These are phyloP conservation scores for Candida silvicultrix DNA, from an alignment of 805 yeast species.

Conservation along the genomic window DNA sequence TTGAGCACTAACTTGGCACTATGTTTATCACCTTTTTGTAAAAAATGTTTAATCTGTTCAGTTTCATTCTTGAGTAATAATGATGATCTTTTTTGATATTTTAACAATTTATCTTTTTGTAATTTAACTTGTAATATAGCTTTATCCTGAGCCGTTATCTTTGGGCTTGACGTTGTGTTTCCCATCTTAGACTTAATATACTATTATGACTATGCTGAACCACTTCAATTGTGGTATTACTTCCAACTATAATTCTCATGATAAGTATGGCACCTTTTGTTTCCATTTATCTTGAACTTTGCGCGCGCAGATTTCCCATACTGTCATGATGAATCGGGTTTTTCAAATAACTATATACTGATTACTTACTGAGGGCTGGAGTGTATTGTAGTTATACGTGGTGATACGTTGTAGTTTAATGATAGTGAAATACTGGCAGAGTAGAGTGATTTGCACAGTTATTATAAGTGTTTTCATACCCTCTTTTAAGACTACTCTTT, in stretches of 20 bases:
- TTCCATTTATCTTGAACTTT: neutral
- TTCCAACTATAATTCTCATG: neutral
- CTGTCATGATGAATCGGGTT: too few species aligned
- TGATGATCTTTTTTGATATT: constrained; percentile 51
- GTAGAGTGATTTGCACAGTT: too few species aligned
- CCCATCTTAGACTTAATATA: too few species aligned
- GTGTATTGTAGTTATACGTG: too few species aligned
- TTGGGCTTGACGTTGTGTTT: constrained; percentile 22
- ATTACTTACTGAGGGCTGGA: too few species aligned
- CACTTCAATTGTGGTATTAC: too few species aligned
- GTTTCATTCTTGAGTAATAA: constrained; percentile 56
- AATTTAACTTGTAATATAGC: constrained; percentile 83
- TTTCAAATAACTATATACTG: too few species aligned
- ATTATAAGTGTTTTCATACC: too few species aligned
- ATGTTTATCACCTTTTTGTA: constrained; percentile 24
- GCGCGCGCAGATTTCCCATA: neutral
- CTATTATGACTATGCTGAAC: too few species aligned
- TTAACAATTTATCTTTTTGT: constrained; percentile 79
- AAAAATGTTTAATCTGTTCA: constrained; percentile 23
- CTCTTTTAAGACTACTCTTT: too few species aligned
- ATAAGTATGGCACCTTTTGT: neutral
- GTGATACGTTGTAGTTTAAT: too few species aligned
- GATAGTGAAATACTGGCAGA: too few species aligned
- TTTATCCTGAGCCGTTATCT: constrained; percentile 76
- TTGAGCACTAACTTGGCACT: constrained; percentile 67